Evolutionary conservation across 176 grass and related monocot species (phyloP).

Genomic region (Eleusine indica): DNA sequence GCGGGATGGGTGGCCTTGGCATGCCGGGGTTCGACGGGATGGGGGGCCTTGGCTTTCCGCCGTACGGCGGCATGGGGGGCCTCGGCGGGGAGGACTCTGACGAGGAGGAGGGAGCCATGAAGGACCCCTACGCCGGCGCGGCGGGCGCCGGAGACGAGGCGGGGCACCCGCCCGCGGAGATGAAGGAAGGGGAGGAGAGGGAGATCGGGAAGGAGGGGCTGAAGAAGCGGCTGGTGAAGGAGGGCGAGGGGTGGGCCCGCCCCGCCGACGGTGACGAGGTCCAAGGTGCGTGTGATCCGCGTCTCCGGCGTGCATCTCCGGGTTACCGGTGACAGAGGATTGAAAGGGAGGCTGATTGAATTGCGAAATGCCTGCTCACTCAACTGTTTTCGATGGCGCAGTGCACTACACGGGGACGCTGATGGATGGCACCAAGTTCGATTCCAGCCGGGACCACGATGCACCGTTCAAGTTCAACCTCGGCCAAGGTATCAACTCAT

Average conservation of each 20-base stretch:
- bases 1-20: conserved; percentile 51
- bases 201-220: conserved; percentile 75
- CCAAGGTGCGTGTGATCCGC: conserved; percentile 60
- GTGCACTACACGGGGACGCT: conserved; percentile 92
- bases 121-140: conserved; percentile 29
- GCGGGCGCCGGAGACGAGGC: conserved; percentile 25
- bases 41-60: conserved; percentile 34
- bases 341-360: background rate
- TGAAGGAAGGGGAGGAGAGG: conserved; percentile 68
- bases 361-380: conserved; percentile 13
- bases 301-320: background rate
- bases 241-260: conserved; percentile 55
- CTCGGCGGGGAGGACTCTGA: background rate
- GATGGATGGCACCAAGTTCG: conserved; percentile 76
- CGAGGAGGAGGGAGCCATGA: conserved; percentile 17
- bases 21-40: conserved; percentile 39
- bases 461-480: conserved; percentile 75
- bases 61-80: conserved; percentile 46
- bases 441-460: conserved; percentile 76
- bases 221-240: conserved; percentile 72
- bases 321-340: background rate
- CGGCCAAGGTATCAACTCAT: conserved; percentile 57
- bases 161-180: conserved; percentile 25
- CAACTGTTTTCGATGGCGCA: conserved; percentile 5
- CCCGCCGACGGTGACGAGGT: conserved; percentile 76